Percentiles rank a stretch among this genome's conserved stretches.
These are phyloP conservation scores for Leccinum longicurvipes DNA, from an alignment of 768 basidiomycete genomes.

Conservation along the genomic window DNA sequence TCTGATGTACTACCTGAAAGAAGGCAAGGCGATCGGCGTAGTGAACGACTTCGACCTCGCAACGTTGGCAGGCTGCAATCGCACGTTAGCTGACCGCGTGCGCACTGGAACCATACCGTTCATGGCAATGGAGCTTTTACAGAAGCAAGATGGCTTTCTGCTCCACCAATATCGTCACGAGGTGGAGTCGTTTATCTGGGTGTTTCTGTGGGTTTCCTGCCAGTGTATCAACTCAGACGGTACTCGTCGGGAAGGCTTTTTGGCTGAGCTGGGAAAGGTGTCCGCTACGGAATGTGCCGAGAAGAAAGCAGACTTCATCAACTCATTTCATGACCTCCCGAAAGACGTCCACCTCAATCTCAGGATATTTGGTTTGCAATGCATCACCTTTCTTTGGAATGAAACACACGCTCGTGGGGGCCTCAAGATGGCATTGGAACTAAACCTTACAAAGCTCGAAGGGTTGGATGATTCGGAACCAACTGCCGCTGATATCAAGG, in stretches of 20 bases:
- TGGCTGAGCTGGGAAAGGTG: not conserved
- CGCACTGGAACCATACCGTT: slow-evolving; percentile 17
- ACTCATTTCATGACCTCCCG: too few relatives aligned
- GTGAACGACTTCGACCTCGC: slow-evolving; percentile 16
- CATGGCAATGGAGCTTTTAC: slow-evolving; percentile 10
- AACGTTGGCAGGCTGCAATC: not conserved
- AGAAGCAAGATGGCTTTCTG: not conserved
- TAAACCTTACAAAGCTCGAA: too few relatives aligned
- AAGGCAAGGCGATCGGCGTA: slow-evolving; percentile 3
- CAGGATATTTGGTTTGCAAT: too few relatives aligned
- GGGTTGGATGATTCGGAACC: too few relatives aligned
- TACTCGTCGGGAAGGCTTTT: not conserved
- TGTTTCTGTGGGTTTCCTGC: not conserved
- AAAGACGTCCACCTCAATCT: too few relatives aligned
- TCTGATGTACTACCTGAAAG: slow-evolving; percentile 8
- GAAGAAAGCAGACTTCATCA: not conserved
- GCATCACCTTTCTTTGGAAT: not conserved
- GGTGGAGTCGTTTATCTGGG: slow-evolving; percentile 3
- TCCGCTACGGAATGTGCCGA: not conserved
- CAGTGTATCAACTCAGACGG: not conserved
- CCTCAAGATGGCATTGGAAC: too few relatives aligned
- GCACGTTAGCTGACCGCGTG: not conserved
- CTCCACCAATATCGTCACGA: not conserved
- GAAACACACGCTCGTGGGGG: too few relatives aligned
- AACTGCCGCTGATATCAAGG: not conserved